phyloP scores from a whole-genome alignment of 2,329 filamentous ascomycete genomes.

The Cryoendolithus antarcticus region DNA sequence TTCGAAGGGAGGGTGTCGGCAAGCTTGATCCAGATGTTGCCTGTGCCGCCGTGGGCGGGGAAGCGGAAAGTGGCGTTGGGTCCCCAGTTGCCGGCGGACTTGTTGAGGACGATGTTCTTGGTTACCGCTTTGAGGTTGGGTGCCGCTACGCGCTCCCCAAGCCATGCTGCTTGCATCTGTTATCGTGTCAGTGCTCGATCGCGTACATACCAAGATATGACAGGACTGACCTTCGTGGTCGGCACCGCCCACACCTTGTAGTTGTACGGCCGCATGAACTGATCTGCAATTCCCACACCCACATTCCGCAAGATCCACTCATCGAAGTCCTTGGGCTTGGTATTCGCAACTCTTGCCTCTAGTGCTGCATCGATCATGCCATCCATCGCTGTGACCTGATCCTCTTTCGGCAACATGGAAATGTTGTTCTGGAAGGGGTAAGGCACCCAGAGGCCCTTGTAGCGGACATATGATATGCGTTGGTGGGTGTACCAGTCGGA shows the following conservation, averaged over 20 bases:
- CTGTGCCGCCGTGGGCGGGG: slow-evolving; percentile 87
- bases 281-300: slow-evolving; percentile 76
- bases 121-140: slow-evolving; percentile 90
- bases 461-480: slow-evolving; percentile 97
- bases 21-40: slow-evolving; percentile 97
- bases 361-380: slow-evolving; percentile 91
- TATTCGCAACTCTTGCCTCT: slow-evolving; percentile 72
- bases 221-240: slow-evolving; percentile 67
- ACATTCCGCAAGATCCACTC: slow-evolving; percentile 95
- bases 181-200: slow-evolving; percentile 8
- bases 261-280: slow-evolving; percentile 99
- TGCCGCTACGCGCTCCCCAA: slow-evolving; percentile 94
- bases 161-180: slow-evolving; percentile 98
- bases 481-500: slow-evolving; percentile 97
- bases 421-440: slow-evolving; percentile 99
- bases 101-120: slow-evolving; percentile 89
- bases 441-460: slow-evolving; percentile 91
- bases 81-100: slow-evolving; percentile 94
- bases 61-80: slow-evolving; percentile 98
- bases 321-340: slow-evolving; percentile 92
- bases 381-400: slow-evolving; percentile 88
- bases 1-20: slow-evolving; percentile 83
- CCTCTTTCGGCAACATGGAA: slow-evolving; percentile 92
- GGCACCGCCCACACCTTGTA: slow-evolving; percentile 99
- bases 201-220: not conserved